phyloP scores from a whole-genome alignment of 352 stramenopile species.

The Thalassiosira livingstoniorum region DNA sequence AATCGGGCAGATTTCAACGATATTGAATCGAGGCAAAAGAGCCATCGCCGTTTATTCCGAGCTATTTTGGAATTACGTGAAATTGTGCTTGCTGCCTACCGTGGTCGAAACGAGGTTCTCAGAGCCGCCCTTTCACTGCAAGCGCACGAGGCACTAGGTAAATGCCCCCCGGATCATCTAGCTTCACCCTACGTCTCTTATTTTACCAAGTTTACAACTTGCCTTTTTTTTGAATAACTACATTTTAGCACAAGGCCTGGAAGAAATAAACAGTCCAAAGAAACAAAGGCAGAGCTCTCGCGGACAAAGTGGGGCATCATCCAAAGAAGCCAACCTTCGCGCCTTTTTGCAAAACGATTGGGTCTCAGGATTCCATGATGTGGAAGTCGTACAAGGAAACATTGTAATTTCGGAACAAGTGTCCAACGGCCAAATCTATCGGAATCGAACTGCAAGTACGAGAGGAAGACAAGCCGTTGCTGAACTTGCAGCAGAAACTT shows the following conservation, averaged over 20 bases:
- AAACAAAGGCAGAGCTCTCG: background rate
- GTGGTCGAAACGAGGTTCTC: constrained; percentile 72
- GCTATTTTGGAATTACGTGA: constrained; percentile 75
- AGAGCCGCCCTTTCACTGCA: constrained; percentile 63
- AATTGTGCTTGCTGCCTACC: constrained; percentile 75
- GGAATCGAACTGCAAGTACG: constrained; percentile 24
- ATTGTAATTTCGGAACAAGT: constrained; percentile 75
- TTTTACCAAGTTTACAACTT: background rate
- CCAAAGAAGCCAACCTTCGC: constrained; percentile 65
- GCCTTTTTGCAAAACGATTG: constrained; percentile 74
- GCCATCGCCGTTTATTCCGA: constrained; percentile 52
- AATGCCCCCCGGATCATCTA: background rate
- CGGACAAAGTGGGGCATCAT: too few relatives aligned
- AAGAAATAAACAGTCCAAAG: constrained; percentile 43
- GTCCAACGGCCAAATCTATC: constrained; percentile 52
- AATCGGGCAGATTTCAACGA: too few relatives aligned
- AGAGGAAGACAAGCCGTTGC: constrained; percentile 64
- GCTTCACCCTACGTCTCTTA: background rate
- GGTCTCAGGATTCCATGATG: constrained; percentile 75
- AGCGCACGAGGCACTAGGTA: constrained; percentile 65
- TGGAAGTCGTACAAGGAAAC: constrained; percentile 43
- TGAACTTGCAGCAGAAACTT: constrained; percentile 66
- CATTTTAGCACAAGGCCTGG: constrained; percentile 56
- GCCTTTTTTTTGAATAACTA: background rate
- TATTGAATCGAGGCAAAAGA: constrained; percentile 71